These are phyloP conservation scores for Peronospora tabacina DNA, from an alignment of 352 stramenopile species.

Conservation along the genomic window DNA sequence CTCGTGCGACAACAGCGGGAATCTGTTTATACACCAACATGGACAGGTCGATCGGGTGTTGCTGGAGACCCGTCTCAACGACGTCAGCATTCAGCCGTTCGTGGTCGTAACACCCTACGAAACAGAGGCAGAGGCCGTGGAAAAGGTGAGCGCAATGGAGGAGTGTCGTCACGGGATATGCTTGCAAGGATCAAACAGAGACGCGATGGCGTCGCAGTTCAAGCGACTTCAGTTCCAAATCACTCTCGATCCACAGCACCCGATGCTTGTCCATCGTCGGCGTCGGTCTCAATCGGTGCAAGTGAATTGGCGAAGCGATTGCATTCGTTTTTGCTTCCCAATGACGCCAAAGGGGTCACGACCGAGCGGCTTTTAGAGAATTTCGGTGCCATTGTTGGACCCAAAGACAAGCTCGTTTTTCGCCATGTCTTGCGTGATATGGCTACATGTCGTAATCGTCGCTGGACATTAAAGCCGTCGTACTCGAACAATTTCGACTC, in stretches of 20 bases:
- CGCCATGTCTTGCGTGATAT: slow-evolving; percentile 80
- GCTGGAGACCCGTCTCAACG: slow-evolving; percentile 59
- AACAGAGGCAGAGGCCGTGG: slow-evolving; percentile 12
- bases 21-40: slow-evolving; percentile 63
- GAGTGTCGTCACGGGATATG: slow-evolving; percentile 58
- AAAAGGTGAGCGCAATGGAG: slow-evolving; percentile 16
- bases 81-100: slow-evolving; percentile 11
- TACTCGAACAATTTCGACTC: slow-evolving; percentile 21
- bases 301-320: slow-evolving; percentile 68
- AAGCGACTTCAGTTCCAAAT: slow-evolving; percentile 2
- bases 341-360: slow-evolving; percentile 50
- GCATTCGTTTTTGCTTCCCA: slow-evolving; percentile 66
- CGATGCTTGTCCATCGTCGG: slow-evolving; percentile 3
- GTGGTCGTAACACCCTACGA: slow-evolving; percentile 4
- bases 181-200: slow-evolving; percentile 46
- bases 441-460: slow-evolving; percentile 52
- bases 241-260: neutral
- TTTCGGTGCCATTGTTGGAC: slow-evolving; percentile 78
- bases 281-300: slow-evolving; percentile 22
- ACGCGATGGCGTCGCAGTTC: slow-evolving; percentile 20
- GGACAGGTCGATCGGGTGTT: slow-evolving; percentile 61
- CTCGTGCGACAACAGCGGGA: slow-evolving; percentile 59
- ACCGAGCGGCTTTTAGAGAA: slow-evolving; percentile 85
- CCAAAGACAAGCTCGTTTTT: slow-evolving; percentile 86
- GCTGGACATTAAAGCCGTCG: slow-evolving; percentile 69